Percentiles rank a stretch among this genome's conserved stretches.
Evolutionary conservation across 257 asterid genomes (phyloP).

Genomic region (Solanum raphanifolium): DNA sequence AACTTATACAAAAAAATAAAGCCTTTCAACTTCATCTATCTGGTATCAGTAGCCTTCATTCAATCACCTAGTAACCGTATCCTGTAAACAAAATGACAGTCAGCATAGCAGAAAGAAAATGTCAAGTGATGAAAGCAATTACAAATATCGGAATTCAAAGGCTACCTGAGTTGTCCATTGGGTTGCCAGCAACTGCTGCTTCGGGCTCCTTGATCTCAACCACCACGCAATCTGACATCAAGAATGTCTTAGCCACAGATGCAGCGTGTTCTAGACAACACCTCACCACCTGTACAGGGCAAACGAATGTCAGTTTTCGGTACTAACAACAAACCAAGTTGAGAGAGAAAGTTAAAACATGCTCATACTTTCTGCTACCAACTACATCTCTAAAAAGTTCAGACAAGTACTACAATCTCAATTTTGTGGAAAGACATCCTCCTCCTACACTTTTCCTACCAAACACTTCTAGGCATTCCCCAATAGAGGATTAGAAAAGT

Average conservation of each 20-base stretch:
- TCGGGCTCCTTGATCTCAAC: slow-evolving; percentile 95
- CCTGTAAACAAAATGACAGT: slow-evolving; percentile 29
- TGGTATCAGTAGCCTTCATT: background rate
- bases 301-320: background rate
- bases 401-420: background rate
- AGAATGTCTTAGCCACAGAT: slow-evolving; percentile 90
- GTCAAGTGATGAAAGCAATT: background rate
- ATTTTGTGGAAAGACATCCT: background rate
- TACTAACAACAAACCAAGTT: background rate
- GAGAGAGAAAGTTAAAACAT: background rate
- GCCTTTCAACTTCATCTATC: background rate
- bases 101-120: background rate
- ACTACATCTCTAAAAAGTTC: background rate
- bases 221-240: slow-evolving; percentile 95
- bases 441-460: background rate
- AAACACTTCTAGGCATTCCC: background rate
- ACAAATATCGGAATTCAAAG: background rate
- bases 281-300: slow-evolving; percentile 61
- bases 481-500: background rate
- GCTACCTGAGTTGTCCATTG: slow-evolving; percentile 95
- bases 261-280: slow-evolving; percentile 96
- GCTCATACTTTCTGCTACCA: background rate
- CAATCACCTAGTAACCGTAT: slow-evolving; percentile 49
- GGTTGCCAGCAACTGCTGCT: slow-evolving; percentile 55
- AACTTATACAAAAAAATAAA: slow-evolving; percentile 31